A percentile compares a stretch with the other conserved stretches of the same genome.
These are phyloP conservation scores for Malassezia arunalokei DNA, from an alignment of 1,284 basidiomycete species.

Conservation along the genomic window DNA sequence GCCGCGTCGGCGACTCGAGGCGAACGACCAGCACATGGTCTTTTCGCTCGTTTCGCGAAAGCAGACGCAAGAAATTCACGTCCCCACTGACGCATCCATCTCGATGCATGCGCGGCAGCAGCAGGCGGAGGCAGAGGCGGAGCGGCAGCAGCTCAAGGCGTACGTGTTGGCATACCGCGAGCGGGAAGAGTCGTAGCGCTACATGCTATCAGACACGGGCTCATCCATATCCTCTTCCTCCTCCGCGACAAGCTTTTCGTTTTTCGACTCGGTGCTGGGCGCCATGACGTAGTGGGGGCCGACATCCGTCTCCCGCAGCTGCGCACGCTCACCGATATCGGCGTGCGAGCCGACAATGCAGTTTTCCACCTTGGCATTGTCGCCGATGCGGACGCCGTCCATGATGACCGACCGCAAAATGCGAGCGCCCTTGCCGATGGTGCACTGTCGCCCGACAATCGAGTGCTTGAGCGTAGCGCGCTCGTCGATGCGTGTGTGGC, in stretches of 20 bases:
- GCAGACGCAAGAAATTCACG: constrained; percentile 49
- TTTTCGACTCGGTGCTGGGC: constrained; percentile 30
- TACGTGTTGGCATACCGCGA: constrained; percentile 31
- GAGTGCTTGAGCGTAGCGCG: constrained; percentile 74
- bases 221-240: constrained; percentile 4
- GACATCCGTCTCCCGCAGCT: constrained; percentile 69
- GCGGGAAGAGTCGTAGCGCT: background rate
- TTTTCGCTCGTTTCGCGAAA: constrained; percentile 88
- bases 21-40: constrained; percentile 54
- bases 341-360: constrained; percentile 74
- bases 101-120: constrained; percentile 35
- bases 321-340: constrained; percentile 64
- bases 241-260: constrained; percentile 27
- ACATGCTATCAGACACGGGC: background rate
- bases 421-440: constrained; percentile 73
- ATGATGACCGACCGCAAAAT: constrained; percentile 75
- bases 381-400: constrained; percentile 75
- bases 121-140: constrained; percentile 33
- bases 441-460: constrained; percentile 73
- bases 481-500: constrained; percentile 69
- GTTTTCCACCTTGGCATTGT: constrained; percentile 79
- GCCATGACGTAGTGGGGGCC: constrained; percentile 72
- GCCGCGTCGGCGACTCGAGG: background rate
- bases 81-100: constrained; percentile 31
- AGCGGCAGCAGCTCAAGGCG: constrained; percentile 38